Base-by-base conservation (phyloP, 2,329 filamentous ascomycete genomes). In the Pseudogymnoascus sp. region DNA sequence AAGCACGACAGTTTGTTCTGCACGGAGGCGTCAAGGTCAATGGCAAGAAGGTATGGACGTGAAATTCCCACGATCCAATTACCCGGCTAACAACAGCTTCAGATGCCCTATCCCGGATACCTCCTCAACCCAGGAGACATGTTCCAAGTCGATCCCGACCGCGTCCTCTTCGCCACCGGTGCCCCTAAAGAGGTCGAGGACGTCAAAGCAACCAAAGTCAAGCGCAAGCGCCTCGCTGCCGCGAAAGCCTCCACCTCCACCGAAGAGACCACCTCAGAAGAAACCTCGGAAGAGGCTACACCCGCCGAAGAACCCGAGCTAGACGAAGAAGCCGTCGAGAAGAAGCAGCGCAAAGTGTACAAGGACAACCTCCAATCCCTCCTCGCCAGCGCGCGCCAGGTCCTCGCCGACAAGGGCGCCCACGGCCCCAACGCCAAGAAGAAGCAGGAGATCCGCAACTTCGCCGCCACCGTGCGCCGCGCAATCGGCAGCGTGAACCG, bases 21-120 rank as follows among this genome's bases (percentile, higher is more conserved):
- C 95, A 99, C 76, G 95, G 95, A 28, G 87, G 87, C 65, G 95
- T 99, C 66, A 96, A 87, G 72, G 95, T 99, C 74, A 99, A 99
- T 79, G 95, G 95, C 67, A 92, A 96, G 78, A 93, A 92, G 86
- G 93, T 96, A 76, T 44, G 78, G 21, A 6, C 13, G 3, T 40
- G 9, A 15, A 17, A 10, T 40, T 15, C 33, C 4, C 62, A 17
- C 64, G 53, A 62, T 13, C 3, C 36, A 60, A 60, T 60, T 47
- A 26, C 36, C 31, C 31, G 62, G 64, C 64, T 64, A 66, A 68
- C 63, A 62, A 8, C 28, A 28, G 28, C 40, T 63, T n/a, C 69
- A 96, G 93, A 96, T 97, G 90, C 82, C 84, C 67, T 90, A 95
- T 73, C 93, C 95, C 8, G 89, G 91, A 63, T 99, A 99, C 76